Percentiles rank a stretch among this genome's conserved stretches.
These are phyloP conservation scores for Aspergillus tubingensis DNA, from an alignment of 2,329 filamentous ascomycete genomes.

Conservation along the genomic window DNA sequence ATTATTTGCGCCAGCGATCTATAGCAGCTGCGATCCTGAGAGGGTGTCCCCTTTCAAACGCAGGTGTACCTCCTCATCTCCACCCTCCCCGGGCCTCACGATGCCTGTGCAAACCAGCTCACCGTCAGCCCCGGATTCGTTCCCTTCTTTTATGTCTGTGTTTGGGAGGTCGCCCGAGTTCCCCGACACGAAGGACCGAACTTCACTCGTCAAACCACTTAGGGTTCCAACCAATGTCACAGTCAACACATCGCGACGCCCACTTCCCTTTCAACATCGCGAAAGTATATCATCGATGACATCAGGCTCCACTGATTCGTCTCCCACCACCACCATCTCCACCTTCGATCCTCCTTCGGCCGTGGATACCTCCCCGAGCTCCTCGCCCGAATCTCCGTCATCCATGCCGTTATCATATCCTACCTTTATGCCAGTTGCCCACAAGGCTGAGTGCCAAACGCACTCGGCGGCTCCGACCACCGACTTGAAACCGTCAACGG, in stretches of 20 bases:
- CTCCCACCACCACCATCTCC: conserved; percentile 89
- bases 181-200: conserved; percentile 32
- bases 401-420: conserved; percentile 62
- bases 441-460: conserved; percentile 30
- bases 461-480: conserved; percentile 24
- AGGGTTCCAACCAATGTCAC: conserved; percentile 32
- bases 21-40: conserved; percentile 30
- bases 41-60: conserved; percentile 35
- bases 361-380: conserved; percentile 86
- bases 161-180: conserved; percentile 43
- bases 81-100: conserved; percentile 23
- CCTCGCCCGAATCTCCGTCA: conserved; percentile 86
- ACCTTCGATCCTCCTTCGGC: conserved; percentile 89
- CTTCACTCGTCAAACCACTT: conserved; percentile 26
- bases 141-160: conserved; percentile 57
- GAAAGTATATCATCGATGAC: conserved; percentile 47
- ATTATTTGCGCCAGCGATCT: conserved; percentile 25
- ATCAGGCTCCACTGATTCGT: conserved; percentile 90
- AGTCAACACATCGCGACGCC: conserved; percentile 27
- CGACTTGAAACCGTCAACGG: conserved; percentile 31
- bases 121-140: conserved; percentile 45
- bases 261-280: conserved; percentile 41
- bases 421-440: conserved; percentile 36
- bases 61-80: conserved; percentile 25
- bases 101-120: conserved; percentile 46